Evolutionary conservation across 1,139 yeast genomes (phyloP), one percentile per base, ranked within the genome.

Genomic region (Casaregolazyma suthepensis): DNA sequence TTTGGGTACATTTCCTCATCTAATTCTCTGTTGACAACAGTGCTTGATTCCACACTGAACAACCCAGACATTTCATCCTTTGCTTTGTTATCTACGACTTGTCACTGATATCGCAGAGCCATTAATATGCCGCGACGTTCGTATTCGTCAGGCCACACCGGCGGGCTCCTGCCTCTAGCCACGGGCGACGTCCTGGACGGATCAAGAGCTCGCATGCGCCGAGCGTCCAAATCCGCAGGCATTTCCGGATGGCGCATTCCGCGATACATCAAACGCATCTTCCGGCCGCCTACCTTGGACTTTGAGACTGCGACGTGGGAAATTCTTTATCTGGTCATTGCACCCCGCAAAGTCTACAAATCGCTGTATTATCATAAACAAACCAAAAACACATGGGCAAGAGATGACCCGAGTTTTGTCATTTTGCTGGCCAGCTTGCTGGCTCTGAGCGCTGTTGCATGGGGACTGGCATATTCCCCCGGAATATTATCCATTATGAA

Each of bases 301-400:
- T 87, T 89, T 64, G 97, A 90, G 68, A 87, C 96, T 1, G 96
- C 97, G 17, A 78, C 83, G 57, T 90, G 96, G 96, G 97, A 90
- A 67, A 84, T 89, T 68, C 75, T 86, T 60, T 80, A 88, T 63
- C 71, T 90, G 54, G 75, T 90, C 22, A 73, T 82, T 43, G 80
- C 85, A 48, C 97, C 97, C 1, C 80, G 84, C 61, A 83, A 87
- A 59, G 94, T 90, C 66, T 89, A 87, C 73, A 78, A 87, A 59
- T 81, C 93, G 20, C 79, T 88, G 56, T 88, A 87, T 66, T 88
- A 87, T 67, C 91, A 88, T 62, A 81, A 79, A 59, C 87, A 83
- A 61, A 82, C 87, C 1, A 81, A 80, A 61, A 80, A 80, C 60
- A 77, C 78, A 57, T 88, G 93, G 83, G 84, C 96, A 0, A 75